Percentiles rank a stretch among this genome's conserved stretches.
Evolutionary conservation across 2,329 filamentous ascomycete species (phyloP).

Genomic region (Venturia effusa): DNA sequence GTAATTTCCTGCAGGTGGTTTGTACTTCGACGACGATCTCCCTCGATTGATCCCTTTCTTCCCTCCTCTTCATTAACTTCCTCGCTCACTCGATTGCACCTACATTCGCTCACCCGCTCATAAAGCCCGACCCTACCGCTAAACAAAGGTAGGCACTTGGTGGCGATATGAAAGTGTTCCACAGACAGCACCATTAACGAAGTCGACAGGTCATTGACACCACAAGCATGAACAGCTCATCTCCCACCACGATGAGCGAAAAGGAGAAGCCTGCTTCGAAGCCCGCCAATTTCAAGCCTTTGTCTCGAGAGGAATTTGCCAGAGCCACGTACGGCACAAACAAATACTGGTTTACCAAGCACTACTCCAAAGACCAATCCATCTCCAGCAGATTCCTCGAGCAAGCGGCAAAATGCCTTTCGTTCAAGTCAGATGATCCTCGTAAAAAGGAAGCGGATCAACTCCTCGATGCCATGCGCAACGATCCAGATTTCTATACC

Average conservation of each 20-base stretch:
- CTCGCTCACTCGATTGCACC: background rate
- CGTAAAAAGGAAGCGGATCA: background rate
- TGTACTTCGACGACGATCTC: background rate
- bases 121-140: background rate
- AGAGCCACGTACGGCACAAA: background rate
- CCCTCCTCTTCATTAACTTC: background rate
- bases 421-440: background rate
- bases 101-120: background rate
- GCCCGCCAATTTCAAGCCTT: background rate
- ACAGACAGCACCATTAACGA: background rate
- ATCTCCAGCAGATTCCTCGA: background rate
- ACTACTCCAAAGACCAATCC: background rate
- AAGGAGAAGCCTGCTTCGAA: background rate
- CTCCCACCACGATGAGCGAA: background rate
- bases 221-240: background rate
- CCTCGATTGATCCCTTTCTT: background rate
- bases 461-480: constrained; percentile 1
- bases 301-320: background rate
- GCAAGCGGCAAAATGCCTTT: background rate
- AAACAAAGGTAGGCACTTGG: background rate
- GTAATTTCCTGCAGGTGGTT: constrained; percentile 2
- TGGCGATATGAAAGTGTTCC: background rate
- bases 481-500: background rate
- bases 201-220: background rate
- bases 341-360: constrained; percentile 3